Percentiles rank a stretch among this genome's conserved stretches.
phyloP scores from a whole-genome alignment of 2,329 filamentous ascomycete genomes.

The Aspergillus pseudotamarii region DNA sequence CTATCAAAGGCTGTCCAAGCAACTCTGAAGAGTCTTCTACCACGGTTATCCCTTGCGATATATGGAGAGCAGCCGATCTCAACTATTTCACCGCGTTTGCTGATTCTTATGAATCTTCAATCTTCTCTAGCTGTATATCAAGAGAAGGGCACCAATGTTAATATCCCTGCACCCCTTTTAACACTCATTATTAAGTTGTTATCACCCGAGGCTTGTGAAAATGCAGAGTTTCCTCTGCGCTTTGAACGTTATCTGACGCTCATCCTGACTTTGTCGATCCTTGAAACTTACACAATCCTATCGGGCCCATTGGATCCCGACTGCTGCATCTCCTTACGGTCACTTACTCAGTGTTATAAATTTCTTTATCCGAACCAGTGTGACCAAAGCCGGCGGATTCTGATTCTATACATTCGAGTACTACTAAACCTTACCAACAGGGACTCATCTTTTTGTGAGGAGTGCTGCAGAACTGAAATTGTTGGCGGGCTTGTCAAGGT shows the following conservation, averaged over 20 bases:
- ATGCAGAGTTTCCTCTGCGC: constrained; percentile 2
- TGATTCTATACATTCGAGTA: constrained; percentile 62
- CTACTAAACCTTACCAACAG: constrained; percentile 87
- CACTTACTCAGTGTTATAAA: constrained; percentile 40
- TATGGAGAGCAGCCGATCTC: constrained; percentile 22
- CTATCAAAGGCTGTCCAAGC: constrained; percentile 36
- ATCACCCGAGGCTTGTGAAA: constrained; percentile 15
- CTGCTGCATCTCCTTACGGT: constrained; percentile 30
- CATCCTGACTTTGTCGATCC: constrained; percentile 35
- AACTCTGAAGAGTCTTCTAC: constrained; percentile 30
- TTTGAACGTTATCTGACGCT: constrained; percentile 28
- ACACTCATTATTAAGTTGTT: constrained; percentile 35
- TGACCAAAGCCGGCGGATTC: constrained; percentile 28
- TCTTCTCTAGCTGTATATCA: constrained; percentile 35
- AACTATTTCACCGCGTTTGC: constrained; percentile 34
- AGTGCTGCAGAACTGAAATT: constrained; percentile 58
- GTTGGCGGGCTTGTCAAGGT: constrained; percentile 41
- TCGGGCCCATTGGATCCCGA: constrained; percentile 29
- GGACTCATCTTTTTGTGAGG: constrained; percentile 67
- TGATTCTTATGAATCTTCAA: constrained; percentile 38
- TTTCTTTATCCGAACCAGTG: constrained; percentile 35
- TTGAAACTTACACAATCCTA: constrained; percentile 42
- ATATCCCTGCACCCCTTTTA: constrained; percentile 32
- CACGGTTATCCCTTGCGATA: constrained; percentile 28
- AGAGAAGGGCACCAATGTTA: constrained; percentile 32